Evolutionary conservation across 2,329 filamentous ascomycete species (phyloP).

Genomic region (Corynespora cassiicola): DNA sequence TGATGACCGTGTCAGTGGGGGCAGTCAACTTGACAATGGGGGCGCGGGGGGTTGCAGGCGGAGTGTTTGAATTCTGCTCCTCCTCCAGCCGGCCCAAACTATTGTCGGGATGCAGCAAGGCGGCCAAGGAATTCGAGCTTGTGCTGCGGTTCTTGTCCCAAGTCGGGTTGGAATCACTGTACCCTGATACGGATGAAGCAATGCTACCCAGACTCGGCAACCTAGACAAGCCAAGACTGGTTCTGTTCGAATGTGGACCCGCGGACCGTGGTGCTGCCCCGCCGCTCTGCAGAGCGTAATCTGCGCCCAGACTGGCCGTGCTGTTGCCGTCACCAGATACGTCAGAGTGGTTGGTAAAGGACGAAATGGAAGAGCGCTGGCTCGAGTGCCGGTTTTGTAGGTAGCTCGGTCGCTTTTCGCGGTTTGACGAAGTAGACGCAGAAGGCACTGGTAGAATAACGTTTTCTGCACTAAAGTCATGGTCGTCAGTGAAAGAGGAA

Average conservation of each 20-base stretch:
- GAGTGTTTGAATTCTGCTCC: constrained; percentile 52
- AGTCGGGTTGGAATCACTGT: constrained; percentile 53
- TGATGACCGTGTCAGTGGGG: constrained; percentile 86
- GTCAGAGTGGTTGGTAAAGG: constrained; percentile 60
- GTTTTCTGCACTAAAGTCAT: constrained; percentile 38
- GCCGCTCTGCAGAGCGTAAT: constrained; percentile 83
- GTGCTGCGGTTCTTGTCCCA: constrained; percentile 51
- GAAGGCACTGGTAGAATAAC: constrained; percentile 24
- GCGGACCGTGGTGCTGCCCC: constrained; percentile 67
- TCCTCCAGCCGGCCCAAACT: constrained; percentile 66
- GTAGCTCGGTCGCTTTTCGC: constrained; percentile 60
- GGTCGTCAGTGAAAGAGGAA: constrained; percentile 34
- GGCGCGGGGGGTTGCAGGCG: constrained; percentile 74
- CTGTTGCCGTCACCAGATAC: constrained; percentile 68
- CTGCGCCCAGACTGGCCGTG: constrained; percentile 76
- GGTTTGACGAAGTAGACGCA: constrained; percentile 26
- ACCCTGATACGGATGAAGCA: constrained; percentile 72
- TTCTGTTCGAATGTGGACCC: constrained; percentile 44
- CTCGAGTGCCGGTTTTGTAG: constrained; percentile 62
- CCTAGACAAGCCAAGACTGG: constrained; percentile 69
- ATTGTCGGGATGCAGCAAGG: constrained; percentile 47
- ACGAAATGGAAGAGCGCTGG: constrained; percentile 66
- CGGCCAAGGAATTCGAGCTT: constrained; percentile 43
- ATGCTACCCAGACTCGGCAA: constrained; percentile 90
- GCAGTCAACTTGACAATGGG: constrained; percentile 59